Evolutionary conservation across 2,329 filamentous ascomycete genomes (phyloP).

Genomic region (Colletotrichum gigasporum): DNA sequence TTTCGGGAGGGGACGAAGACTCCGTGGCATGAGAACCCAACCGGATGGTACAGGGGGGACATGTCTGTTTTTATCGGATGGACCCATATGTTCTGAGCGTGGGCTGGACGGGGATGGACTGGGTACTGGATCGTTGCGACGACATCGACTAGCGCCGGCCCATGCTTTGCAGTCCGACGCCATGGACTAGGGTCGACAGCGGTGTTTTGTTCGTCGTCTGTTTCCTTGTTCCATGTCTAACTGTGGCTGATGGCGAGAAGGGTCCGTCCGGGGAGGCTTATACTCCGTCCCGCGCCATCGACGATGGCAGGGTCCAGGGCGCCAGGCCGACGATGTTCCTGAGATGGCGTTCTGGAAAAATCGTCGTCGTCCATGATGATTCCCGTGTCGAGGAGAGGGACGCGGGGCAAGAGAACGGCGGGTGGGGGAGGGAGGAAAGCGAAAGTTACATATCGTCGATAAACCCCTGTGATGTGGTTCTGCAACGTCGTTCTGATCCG

Average conservation of each 20-base stretch:
- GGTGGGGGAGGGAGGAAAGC: no score
- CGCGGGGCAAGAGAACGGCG: no score
- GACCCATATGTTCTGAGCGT: not conserved
- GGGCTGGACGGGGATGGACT: conserved; percentile 11
- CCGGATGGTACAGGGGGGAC: not conserved
- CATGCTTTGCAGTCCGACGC: conserved; percentile 11
- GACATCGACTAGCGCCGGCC: conserved; percentile 21
- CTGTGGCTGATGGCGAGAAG: not conserved
- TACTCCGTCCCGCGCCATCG: not conserved
- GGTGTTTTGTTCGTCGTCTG: not conserved
- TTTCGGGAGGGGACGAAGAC: not conserved
- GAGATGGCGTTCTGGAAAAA: no score
- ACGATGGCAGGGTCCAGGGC: not conserved
- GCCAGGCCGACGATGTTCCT: not conserved
- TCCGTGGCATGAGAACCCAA: not conserved
- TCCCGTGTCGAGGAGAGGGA: no score
- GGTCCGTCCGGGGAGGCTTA: not conserved
- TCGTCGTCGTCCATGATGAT: no score
- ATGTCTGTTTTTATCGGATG: conserved; percentile 2
- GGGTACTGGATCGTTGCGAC: conserved; percentile 18
- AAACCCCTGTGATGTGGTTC: not conserved
- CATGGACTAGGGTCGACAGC: conserved; percentile 15
- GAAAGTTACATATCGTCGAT: not conserved
- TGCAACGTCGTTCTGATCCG: not conserved
- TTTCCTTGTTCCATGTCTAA: conserved; percentile 3